Evolutionary conservation across 108 stramenopile species (phyloP).

Genomic region (Fragilaria crotonensis): DNA sequence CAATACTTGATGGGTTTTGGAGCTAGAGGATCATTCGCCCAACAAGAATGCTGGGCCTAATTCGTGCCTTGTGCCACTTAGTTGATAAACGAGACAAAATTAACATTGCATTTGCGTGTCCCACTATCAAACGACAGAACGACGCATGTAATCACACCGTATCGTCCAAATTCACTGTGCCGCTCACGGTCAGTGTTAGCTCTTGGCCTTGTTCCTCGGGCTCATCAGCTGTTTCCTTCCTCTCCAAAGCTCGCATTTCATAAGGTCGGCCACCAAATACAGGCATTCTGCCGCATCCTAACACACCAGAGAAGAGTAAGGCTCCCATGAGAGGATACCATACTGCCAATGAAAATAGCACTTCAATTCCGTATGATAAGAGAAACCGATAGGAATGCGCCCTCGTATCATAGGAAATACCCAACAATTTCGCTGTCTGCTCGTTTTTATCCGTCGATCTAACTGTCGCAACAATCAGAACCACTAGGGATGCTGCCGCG

Average conservation of each 20-base stretch:
- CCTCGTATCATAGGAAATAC: background rate
- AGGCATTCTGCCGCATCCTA: slow-evolving; percentile 42
- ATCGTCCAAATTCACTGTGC: background rate
- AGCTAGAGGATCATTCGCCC: too few relatives aligned
- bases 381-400: slow-evolving; percentile 4
- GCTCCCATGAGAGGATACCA: slow-evolving; percentile 66
- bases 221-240: background rate
- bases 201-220: background rate
- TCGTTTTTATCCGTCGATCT: slow-evolving; percentile 13
- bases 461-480: slow-evolving; percentile 45
- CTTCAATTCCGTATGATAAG: slow-evolving; percentile 45
- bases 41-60: too few relatives aligned
- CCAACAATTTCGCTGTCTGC: background rate
- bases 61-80: too few relatives aligned
- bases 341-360: slow-evolving; percentile 51
- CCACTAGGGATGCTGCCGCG: slow-evolving; percentile 42
- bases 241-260: slow-evolving; percentile 16
- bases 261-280: slow-evolving; percentile 56
- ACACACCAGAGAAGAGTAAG: slow-evolving; percentile 55
- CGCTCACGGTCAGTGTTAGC: background rate
- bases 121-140: too few relatives aligned
- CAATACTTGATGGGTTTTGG: too few relatives aligned
- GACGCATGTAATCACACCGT: too few relatives aligned
- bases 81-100: too few relatives aligned
- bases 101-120: too few relatives aligned